Base-by-base conservation (phyloP, 108 stramenopile genomes). In the Cyclotella sp. region DNA sequence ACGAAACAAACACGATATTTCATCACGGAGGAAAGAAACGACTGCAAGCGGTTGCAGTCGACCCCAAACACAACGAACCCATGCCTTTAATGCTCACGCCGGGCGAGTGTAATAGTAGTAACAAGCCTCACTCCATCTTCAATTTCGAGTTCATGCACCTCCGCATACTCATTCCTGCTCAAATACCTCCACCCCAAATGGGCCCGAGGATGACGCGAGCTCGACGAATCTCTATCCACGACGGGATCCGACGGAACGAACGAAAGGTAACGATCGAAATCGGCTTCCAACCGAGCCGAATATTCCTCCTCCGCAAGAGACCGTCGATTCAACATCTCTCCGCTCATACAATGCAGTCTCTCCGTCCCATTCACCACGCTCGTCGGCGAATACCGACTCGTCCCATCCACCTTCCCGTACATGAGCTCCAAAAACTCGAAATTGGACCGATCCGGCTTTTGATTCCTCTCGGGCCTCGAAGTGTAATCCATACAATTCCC, bases 401-500 rank as follows among this genome's bases (percentile, higher is more conserved):
- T 49, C 11, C 73, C 79, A 24, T 75, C 61, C 24, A 62, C 24
- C 26, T 75, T 69, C 0, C 74, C 79, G 24, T 81, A 81, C 74
- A 81, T 70, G 44, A 29, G 51, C 63, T 75, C 59, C 26, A 81
- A 49, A 39, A 64, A 62, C 27, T 22, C 34, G 53, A 80, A 80
- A 55, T 75, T 72, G 42, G 27, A 53, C 26, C 28, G 13, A 24
- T 69, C 73, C 1, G 79, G 79, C 13, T 28, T 24, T 43, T 57
- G 49, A 52, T 80, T 80, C 15, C 68, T 80, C 73, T 75, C 46
- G 8, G 62, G 68, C 34, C 60, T 1, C 11, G 60, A 30, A 9
- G 79, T 80, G 51, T 80, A 80, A 29, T 80, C 79, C 79, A 80
- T 72, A 40, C 79, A 80, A 42, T 74, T 80, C 12, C 67, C 73